Evolutionary conservation across 2,329 filamentous ascomycete species (phyloP).

Genomic region (Colletotrichum shisoi): DNA sequence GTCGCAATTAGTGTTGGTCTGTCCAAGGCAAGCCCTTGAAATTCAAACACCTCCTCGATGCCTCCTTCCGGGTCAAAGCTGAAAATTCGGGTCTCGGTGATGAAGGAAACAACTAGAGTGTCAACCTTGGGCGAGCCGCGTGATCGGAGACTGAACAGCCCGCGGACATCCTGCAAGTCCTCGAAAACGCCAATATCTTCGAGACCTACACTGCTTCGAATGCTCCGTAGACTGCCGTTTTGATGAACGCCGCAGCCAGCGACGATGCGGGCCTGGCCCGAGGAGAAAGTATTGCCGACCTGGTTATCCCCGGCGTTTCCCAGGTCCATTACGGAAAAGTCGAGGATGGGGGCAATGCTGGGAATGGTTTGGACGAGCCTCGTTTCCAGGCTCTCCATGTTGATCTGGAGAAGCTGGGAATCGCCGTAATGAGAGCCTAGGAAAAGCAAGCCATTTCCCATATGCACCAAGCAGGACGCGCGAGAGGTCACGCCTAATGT

Average conservation of each 20-base stretch:
- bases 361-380: conserved; percentile 76
- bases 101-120: conserved; percentile 79
- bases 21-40: conserved; percentile 73
- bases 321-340: conserved; percentile 97
- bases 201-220: conserved; percentile 90
- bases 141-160: conserved; percentile 73
- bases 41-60: conserved; percentile 85
- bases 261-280: conserved; percentile 91
- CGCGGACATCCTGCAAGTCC: conserved; percentile 76
- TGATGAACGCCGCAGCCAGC: conserved; percentile 90
- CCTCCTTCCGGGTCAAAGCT: conserved; percentile 75
- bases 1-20: conserved; percentile 75
- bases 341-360: conserved; percentile 90
- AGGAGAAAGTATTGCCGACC: conserved; percentile 85
- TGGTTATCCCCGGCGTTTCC: conserved; percentile 82
- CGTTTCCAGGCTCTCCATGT: conserved; percentile 55
- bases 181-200: conserved; percentile 85
- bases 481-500: conserved; percentile 72
- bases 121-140: conserved; percentile 63
- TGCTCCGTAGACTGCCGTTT: conserved; percentile 86
- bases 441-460: conserved; percentile 77
- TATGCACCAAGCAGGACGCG: conserved; percentile 79
- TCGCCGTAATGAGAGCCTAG: conserved; percentile 93
- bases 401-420: conserved; percentile 78
- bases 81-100: conserved; percentile 85